Conservation (phyloP, 1,139 yeast genomes). For the Candida sojae region DNA sequence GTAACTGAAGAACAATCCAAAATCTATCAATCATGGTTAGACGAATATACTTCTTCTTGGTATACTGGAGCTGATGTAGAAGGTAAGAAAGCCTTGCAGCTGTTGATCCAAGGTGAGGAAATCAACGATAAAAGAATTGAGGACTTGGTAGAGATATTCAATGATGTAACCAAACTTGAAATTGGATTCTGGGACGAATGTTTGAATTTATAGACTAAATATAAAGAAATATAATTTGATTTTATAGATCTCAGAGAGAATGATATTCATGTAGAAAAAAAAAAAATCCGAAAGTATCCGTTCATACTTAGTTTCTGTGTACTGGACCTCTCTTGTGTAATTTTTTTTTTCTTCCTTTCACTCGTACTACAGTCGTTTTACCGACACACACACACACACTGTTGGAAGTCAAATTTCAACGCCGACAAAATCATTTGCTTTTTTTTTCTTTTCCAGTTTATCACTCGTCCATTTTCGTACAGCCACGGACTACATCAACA, state of each 20-base stretch:
- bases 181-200: slow-evolving; percentile 65
- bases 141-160: slow-evolving; percentile 57
- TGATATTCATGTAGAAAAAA: too few relatives aligned
- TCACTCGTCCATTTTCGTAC: not conserved
- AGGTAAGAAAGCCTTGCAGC: slow-evolving; percentile 53
- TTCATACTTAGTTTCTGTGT: not conserved
- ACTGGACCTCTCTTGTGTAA: too few relatives aligned
- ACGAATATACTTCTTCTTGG: slow-evolving; percentile 60
- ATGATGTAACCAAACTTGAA: slow-evolving; percentile 60
- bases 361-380: not conserved
- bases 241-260: too few relatives aligned
- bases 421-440: not conserved
- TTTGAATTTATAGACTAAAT: slow-evolving; percentile 11
- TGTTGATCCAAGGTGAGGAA: slow-evolving; percentile 27
- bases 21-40: slow-evolving; percentile 60
- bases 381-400: too few relatives aligned
- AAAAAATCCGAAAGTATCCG: not conserved
- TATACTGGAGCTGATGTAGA: slow-evolving; percentile 51
- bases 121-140: slow-evolving; percentile 44
- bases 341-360: not conserved
- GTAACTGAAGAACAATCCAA: slow-evolving; percentile 18
- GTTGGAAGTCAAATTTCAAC: not conserved
- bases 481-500: not conserved
- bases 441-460: not conserved
- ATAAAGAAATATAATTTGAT: not conserved